These are phyloP conservation scores for Thelonectria discophora DNA, from an alignment of 2,329 filamentous ascomycete species.

Conservation along the genomic window DNA sequence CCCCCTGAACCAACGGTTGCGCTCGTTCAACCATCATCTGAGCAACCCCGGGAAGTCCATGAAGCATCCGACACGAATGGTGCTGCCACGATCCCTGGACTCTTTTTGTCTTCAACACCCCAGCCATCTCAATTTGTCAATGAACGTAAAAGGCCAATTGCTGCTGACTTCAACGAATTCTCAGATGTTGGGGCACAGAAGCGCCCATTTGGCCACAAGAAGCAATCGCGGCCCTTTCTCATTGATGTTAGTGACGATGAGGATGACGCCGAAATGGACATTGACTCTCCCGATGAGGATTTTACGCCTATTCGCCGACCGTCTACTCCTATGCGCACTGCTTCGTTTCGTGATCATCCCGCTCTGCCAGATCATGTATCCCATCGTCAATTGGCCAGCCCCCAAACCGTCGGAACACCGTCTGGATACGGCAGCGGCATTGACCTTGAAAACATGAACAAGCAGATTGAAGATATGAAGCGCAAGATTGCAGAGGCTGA, in stretches of 20 bases:
- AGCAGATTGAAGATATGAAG: conserved; percentile 69
- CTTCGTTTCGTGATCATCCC: conserved; percentile 56
- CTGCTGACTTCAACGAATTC: conserved; percentile 74
- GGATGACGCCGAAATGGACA: conserved; percentile 73
- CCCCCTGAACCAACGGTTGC: conserved; percentile 7
- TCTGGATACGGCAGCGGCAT: conserved; percentile 46
- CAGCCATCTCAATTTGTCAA: conserved; percentile 33
- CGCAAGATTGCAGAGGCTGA: conserved; percentile 67
- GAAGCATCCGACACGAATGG: conserved; percentile 27
- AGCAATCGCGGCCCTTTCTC: conserved; percentile 71
- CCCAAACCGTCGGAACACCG: conserved; percentile 51
- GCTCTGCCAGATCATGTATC: conserved; percentile 53
- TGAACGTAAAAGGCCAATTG: conserved; percentile 59
- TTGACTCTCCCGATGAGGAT: conserved; percentile 63
- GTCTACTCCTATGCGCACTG: conserved; percentile 44
- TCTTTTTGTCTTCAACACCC: conserved; percentile 47
- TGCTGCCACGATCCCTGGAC: conserved; percentile 47
- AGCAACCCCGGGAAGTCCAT: conserved; percentile 7
- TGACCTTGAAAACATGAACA: conserved; percentile 61
- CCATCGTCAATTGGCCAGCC: conserved; percentile 53
- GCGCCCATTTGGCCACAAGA: conserved; percentile 69
- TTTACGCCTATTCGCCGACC: conserved; percentile 46
- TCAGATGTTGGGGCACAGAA: conserved; percentile 57
- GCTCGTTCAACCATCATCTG: conserved; percentile 19
- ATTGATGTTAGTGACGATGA: conserved; percentile 85